phyloP scores from a whole-genome alignment of 164 flowering plant species.

The Platanus orientalis region DNA sequence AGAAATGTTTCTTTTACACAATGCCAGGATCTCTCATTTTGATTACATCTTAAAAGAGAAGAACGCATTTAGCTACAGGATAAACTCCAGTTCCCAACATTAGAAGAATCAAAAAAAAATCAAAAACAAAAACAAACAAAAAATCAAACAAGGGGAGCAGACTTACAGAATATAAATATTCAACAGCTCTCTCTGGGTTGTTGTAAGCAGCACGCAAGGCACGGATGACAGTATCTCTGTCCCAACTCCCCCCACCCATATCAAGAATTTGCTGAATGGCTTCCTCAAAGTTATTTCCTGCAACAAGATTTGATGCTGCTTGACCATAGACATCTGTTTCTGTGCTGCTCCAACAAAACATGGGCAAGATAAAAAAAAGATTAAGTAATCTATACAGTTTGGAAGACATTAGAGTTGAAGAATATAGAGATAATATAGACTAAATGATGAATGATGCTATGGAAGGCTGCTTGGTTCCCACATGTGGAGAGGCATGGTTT shows the following conservation, averaged over 20 bases:
- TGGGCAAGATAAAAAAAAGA: neutral
- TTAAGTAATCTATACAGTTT: neutral
- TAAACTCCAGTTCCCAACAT: too few relatives aligned
- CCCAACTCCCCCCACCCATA: slow-evolving; percentile 98
- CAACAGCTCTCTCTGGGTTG: slow-evolving; percentile 97
- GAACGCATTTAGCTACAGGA: too few relatives aligned
- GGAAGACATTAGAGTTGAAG: too few relatives aligned
- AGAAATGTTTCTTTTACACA: too few relatives aligned
- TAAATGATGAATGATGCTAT: too few relatives aligned
- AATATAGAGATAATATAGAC: too few relatives aligned
- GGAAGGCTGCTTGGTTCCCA: too few relatives aligned
- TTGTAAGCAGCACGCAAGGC: slow-evolving; percentile 96
- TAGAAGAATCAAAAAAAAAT: neutral
- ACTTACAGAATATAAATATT: slow-evolving; percentile 85
- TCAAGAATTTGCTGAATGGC: slow-evolving; percentile 79
- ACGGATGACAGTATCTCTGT: slow-evolving; percentile 81
- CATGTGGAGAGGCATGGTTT: too few relatives aligned
- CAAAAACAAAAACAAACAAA: too few relatives aligned
- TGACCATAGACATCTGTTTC: slow-evolving; percentile 64
- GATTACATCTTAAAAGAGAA: too few relatives aligned
- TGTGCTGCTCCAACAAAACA: slow-evolving; percentile 32
- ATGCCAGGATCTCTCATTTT: too few relatives aligned
- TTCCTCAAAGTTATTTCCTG: slow-evolving; percentile 69
- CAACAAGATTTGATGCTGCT: slow-evolving; percentile 90
- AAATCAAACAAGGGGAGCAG: neutral